Base-by-base conservation (phyloP, 768 basidiomycete genomes). In the Hypsizygus marmoreus region DNA sequence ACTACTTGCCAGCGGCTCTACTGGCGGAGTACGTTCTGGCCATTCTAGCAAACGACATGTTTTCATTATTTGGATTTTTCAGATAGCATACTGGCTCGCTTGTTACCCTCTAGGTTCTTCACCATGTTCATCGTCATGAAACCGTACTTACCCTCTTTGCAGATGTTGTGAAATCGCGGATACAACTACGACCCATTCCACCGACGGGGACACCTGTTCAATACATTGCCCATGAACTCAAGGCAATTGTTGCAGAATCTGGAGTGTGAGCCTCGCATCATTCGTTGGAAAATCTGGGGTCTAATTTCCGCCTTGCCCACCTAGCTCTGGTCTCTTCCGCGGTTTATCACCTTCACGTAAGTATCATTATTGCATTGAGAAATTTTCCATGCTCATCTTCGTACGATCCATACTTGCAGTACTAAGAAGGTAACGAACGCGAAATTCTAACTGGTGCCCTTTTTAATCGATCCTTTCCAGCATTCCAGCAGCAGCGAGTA, bases 81-180 rank as follows among this genome's bases (percentile, higher is more conserved):
- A 92, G 75, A 80, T 95, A 29, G 84, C 84, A 1, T 97, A 99
- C 59, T 99, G 97, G 97, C 74, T 97, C 2, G 80, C 91, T 1
- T 94, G 87, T 59, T 97, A 95, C 64, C 95, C 93, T 0, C 72
- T 95, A 4, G 88, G 87, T 87, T 39, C 6, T 62, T 30, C 11
- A n/a, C n/a, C 4, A 16, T 43, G 39, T 29, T 31, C n/a, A 28
- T 4, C 8, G 14, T 32, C 20, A 26, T 1, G n/a, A 6, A 7
- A 31, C 40, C 26, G 17, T 12, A 13, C 20, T 39, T 31, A 12
- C 17, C 22, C 19, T 13, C 26, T 22, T 37, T 37, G 19, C 16
- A 88, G 94, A 97, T 53, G 90, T 97, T 4, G 80, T 95, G 24
- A 97, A 97, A 70, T 94, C 91, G 4, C 82, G 92, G 26, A 74